These are phyloP conservation scores for Hawksworthiomyces lignivorus DNA, from an alignment of 2,329 filamentous ascomycete genomes.

Conservation along the genomic window DNA sequence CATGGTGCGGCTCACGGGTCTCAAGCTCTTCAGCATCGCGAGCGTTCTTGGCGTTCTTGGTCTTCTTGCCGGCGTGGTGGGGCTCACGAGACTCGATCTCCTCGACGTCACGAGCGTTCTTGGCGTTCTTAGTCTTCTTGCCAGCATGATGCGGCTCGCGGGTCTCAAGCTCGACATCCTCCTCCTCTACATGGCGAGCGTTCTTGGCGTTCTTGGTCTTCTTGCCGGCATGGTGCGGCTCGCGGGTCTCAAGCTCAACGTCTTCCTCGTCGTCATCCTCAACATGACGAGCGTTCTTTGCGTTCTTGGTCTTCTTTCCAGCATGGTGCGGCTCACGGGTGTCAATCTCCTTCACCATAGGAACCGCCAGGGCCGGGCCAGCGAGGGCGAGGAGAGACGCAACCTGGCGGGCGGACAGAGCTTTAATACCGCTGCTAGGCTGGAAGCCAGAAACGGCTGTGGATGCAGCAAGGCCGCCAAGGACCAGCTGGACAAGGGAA, in stretches of 20 bases:
- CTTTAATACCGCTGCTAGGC: slow-evolving; percentile 13
- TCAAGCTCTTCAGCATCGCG: no score
- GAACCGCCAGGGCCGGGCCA: slow-evolving; percentile 19
- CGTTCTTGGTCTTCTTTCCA: slow-evolving; percentile 17
- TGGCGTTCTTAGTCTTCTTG: slow-evolving; percentile 14
- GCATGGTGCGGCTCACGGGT: slow-evolving; percentile 18
- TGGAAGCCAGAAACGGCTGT: slow-evolving; percentile 24
- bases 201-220: slow-evolving; percentile 14
- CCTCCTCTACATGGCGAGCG: slow-evolving; percentile 1
- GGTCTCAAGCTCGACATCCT: no score
- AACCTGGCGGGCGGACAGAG: slow-evolving; percentile 17
- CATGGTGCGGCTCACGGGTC: no score
- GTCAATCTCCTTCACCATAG: slow-evolving; percentile 13
- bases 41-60: no score
- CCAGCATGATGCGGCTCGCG: slow-evolving; percentile 16
- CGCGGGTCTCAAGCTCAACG: slow-evolving; percentile 4
- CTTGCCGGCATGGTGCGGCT: slow-evolving; percentile 19
- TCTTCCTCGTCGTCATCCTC: no score
- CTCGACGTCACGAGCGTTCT: no score
- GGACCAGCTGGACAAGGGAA: slow-evolving; percentile 22
- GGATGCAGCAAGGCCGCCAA: slow-evolving; percentile 23
- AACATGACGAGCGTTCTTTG: not conserved
- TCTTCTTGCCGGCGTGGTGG: no score
- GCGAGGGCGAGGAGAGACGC: slow-evolving; percentile 22
- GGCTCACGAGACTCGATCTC: no score